These are phyloP conservation scores for Panicum miliaceum DNA, from an alignment of 176 grass and related monocot genomes.

Conservation along the genomic window DNA sequence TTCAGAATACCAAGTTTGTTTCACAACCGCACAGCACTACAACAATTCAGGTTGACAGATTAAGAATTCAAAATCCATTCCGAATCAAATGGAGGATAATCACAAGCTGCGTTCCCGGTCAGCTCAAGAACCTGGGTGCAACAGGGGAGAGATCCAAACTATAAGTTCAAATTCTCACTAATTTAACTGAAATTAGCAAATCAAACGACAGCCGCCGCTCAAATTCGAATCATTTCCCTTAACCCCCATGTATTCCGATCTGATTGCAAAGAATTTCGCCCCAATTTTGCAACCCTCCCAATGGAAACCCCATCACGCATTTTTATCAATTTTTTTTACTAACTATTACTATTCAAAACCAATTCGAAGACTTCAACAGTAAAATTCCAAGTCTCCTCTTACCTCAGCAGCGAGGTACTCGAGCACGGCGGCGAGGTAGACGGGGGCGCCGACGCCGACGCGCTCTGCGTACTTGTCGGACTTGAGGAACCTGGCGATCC, in stretches of 20 bases:
- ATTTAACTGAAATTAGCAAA: not conserved
- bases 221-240: not conserved
- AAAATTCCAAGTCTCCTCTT: not conserved
- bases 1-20: too few relatives aligned
- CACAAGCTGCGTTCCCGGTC: slow-evolving; percentile 72
- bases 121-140: slow-evolving; percentile 73
- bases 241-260: not conserved
- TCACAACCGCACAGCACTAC: not conserved
- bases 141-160: not conserved
- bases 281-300: not conserved
- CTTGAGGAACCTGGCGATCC: slow-evolving; percentile 95
- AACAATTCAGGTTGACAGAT: not conserved
- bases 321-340: not conserved
- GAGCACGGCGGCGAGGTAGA: slow-evolving; percentile 93
- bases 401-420: slow-evolving; percentile 99
- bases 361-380: not conserved
- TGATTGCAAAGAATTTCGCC: not conserved
- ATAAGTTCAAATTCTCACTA: not conserved
- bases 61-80: not conserved
- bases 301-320: not conserved
- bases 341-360: not conserved
- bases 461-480: slow-evolving; percentile 97
- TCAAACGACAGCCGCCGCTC: rapidly evolving
- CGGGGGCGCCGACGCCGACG: slow-evolving; percentile 92
- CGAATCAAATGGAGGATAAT: not conserved